Base-by-base conservation (phyloP, 2,329 filamentous ascomycete species). In the Colletotrichum eremochloae region DNA sequence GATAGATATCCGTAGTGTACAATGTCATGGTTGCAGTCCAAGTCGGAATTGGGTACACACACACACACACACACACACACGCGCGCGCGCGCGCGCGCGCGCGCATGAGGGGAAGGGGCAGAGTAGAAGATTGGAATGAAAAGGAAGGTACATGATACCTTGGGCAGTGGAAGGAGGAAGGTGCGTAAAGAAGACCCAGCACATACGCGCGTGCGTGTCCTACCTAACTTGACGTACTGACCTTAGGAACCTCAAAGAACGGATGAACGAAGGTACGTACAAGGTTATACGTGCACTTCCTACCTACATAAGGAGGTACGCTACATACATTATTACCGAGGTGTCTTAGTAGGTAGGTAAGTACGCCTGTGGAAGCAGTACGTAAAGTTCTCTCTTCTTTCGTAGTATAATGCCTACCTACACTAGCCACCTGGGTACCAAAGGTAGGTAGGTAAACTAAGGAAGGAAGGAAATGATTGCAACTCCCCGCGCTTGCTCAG, bases 41-140 rank as follows among this genome's bases (percentile, higher is more conserved):
- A 60, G 52, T 72, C 65, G 69, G 64, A 58, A 58, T 44, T 63
- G 53, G 46, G 38, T 9, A 52, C 44, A 42, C 33, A 71, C 40
- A 36, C 40, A 56, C 11, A n/a, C n/a, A n/a, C n/a, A n/a, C n/a
- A n/a, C n/a, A n/a, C n/a, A n/a, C n/a, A n/a, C n/a, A n/a, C n/a
- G 5, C 14, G 15, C 40, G 14, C 40, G 14, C 38, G 38, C 38
- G 14, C 38, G 5, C 14, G 15, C 40, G 14, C 40, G 14, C 38
- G 38, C 38, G 14, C 38, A 40, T 40, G 38, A 20, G 24, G 56
- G 56, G 56, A 44, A 60, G 18, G 42, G 12, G 56, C 38, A 44
- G 24, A 33, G 14, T 29, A 65, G 52, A 20, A 18, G n/a, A 29
- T 20, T 53, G 24, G 40, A 33, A 29, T n/a, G 11, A 24, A 31